These are phyloP conservation scores for Lentinula guzmanii DNA, from an alignment of 768 basidiomycete genomes.

Conservation along the genomic window DNA sequence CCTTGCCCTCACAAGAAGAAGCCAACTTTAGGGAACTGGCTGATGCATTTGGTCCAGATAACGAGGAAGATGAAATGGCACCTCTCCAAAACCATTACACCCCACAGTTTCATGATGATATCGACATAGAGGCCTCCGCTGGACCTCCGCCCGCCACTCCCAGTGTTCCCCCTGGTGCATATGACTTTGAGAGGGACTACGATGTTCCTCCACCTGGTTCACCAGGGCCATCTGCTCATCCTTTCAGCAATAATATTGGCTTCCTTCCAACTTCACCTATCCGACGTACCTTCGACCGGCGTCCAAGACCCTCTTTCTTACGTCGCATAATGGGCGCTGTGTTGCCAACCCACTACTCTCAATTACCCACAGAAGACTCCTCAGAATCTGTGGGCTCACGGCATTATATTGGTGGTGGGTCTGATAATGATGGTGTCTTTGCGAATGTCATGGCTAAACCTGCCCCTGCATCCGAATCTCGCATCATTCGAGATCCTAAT, in stretches of 20 bases:
- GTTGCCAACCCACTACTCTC: slow-evolving; percentile 61
- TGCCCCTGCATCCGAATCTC: slow-evolving; percentile 24
- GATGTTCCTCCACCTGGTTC: slow-evolving; percentile 77
- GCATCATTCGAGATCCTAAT: slow-evolving; percentile 40
- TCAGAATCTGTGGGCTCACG: slow-evolving; percentile 13
- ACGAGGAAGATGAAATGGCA: slow-evolving; percentile 30
- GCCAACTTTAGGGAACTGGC: slow-evolving; percentile 59
- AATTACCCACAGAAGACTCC: slow-evolving; percentile 36
- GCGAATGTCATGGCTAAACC: slow-evolving; percentile 94
- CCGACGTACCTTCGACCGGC: slow-evolving; percentile 17
- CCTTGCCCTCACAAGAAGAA: slow-evolving; percentile 40
- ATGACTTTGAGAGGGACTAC: slow-evolving; percentile 80
- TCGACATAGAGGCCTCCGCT: background rate
- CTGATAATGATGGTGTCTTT: slow-evolving; percentile 91
- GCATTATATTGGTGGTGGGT: slow-evolving; percentile 50
- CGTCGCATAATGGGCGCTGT: slow-evolving; percentile 54
- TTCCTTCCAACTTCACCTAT: slow-evolving; percentile 46
- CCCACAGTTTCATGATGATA: background rate
- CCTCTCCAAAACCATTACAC: background rate
- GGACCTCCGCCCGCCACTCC: background rate
- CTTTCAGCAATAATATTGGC: slow-evolving; percentile 71
- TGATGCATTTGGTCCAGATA: slow-evolving; percentile 68
- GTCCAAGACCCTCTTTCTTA: slow-evolving; percentile 45
- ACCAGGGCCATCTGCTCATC: slow-evolving; percentile 49
- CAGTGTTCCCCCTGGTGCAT: slow-evolving; percentile 37